A percentile compares a stretch with the other conserved stretches of the same genome.
These are phyloP conservation scores for Emmonsiellopsis sp. DNA, from an alignment of 2,329 filamentous ascomycete genomes.

Conservation along the genomic window DNA sequence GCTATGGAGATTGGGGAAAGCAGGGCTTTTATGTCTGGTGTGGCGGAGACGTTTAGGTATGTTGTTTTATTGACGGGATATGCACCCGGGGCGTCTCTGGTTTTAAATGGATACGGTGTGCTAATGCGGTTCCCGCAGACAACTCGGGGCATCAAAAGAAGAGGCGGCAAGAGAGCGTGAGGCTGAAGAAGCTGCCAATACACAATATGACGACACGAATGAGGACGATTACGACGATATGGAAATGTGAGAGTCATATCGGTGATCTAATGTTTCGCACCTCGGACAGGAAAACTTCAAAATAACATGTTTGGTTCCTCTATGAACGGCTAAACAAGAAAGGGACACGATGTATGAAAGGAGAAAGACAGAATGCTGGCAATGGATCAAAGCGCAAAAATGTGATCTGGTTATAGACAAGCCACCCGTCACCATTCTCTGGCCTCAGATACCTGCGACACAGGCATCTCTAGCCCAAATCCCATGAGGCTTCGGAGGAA, in stretches of 20 bases:
- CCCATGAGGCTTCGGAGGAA: background rate
- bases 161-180: slow-evolving; percentile 67
- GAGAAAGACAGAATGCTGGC: background rate
- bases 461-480: background rate
- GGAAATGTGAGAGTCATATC: slow-evolving; percentile 31
- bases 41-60: slow-evolving; percentile 71
- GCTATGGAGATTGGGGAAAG: slow-evolving; percentile 89
- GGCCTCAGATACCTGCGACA: background rate
- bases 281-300: background rate
- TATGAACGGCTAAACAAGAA: background rate
- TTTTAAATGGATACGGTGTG: no score
- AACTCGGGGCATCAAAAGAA: slow-evolving; percentile 73
- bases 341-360: background rate
- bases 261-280: background rate
- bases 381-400: background rate
- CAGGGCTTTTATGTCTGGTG: slow-evolving; percentile 70
- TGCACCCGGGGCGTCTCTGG: background rate
- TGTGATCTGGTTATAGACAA: background rate
- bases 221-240: slow-evolving; percentile 53
- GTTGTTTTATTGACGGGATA: slow-evolving; percentile 2
- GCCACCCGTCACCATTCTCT: background rate
- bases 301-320: background rate
- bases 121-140: slow-evolving; percentile 36
- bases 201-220: slow-evolving; percentile 34
- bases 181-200: slow-evolving; percentile 53